Percentiles rank a stretch among this genome's conserved stretches.
These are phyloP conservation scores for Scopulariopsis brevicaulis DNA, from an alignment of 2,329 filamentous ascomycete genomes.

Conservation along the genomic window DNA sequence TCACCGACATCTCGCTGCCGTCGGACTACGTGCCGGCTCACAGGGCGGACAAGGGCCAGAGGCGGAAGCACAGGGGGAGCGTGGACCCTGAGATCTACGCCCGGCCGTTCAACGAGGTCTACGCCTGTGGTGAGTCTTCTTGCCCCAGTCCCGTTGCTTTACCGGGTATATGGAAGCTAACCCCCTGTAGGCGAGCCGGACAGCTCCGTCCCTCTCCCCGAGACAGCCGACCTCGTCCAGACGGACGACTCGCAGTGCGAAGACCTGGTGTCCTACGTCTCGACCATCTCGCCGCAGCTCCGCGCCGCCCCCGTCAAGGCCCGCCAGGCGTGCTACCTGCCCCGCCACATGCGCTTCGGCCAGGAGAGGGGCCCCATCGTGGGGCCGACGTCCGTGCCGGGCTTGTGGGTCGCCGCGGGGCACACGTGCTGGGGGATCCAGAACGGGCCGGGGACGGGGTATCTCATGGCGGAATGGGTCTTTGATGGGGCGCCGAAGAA, in stretches of 20 bases:
- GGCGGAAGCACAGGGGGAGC: slow-evolving; percentile 43
- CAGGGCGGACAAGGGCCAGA: slow-evolving; percentile 32
- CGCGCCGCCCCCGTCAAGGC: slow-evolving; percentile 57
- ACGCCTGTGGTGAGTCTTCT: slow-evolving; percentile 62
- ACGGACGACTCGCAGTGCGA: slow-evolving; percentile 69
- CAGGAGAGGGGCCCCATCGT: slow-evolving; percentile 60
- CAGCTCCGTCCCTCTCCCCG: slow-evolving; percentile 59
- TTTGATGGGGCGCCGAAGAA: slow-evolving; percentile 62
- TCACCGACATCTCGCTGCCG: slow-evolving; percentile 75
- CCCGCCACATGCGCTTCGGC: slow-evolving; percentile 56
- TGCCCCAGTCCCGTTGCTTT: neutral
- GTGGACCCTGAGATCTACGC: slow-evolving; percentile 92
- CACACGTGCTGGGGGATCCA: slow-evolving; percentile 99
- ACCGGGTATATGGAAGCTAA: neutral
- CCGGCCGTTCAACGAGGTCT: slow-evolving; percentile 77
- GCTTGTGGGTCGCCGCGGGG: slow-evolving; percentile 72
- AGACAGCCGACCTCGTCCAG: slow-evolving; percentile 62
- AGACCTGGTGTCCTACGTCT: slow-evolving; percentile 73
- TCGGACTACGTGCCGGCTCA: slow-evolving; percentile 45
- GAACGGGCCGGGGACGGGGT: slow-evolving; percentile 82
- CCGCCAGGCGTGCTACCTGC: slow-evolving; percentile 88
- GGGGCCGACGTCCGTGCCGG: slow-evolving; percentile 60
- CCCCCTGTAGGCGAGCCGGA: slow-evolving; percentile 58
- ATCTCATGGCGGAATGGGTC: slow-evolving; percentile 67
- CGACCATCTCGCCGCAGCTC: slow-evolving; percentile 53